Percentiles rank a stretch among this genome's conserved stretches.
Evolutionary conservation across 176 grass and related monocot species (phyloP).

Genomic region (Elaeis guineensis): DNA sequence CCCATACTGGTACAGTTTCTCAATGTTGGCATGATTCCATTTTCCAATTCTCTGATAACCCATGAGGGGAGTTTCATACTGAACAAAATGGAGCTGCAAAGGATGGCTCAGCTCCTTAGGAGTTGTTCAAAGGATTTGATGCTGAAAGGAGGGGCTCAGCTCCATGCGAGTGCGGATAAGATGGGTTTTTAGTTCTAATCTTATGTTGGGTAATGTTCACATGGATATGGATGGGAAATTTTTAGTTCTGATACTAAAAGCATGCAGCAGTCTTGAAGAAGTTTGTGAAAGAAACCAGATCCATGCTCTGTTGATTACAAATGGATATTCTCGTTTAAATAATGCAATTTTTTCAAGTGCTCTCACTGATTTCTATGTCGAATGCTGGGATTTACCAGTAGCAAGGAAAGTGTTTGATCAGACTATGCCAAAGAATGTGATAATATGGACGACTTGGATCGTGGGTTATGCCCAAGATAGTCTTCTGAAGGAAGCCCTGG

Average conservation of each 20-base stretch:
- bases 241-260: constrained; percentile 33
- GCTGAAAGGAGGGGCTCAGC: constrained; percentile 27
- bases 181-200: constrained; percentile 32
- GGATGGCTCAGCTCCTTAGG: no score
- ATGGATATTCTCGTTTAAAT: no score
- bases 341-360: constrained; percentile 10
- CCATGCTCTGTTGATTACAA: constrained; percentile 26
- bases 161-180: constrained; percentile 22
- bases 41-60: constrained; percentile 31
- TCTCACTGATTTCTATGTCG: constrained; percentile 33
- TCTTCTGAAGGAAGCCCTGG: constrained; percentile 21
- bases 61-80: constrained; percentile 15
- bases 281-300: constrained; percentile 20
- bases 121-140: no score
- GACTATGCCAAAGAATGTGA: constrained; percentile 31
- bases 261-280: constrained; percentile 22
- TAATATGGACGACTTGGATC: constrained; percentile 34
- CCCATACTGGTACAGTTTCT: constrained; percentile 30
- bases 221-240: constrained; percentile 44
- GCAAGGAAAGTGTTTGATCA: constrained; percentile 30
- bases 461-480: constrained; percentile 35
- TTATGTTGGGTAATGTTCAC: constrained; percentile 33
- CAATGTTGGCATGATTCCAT: constrained; percentile 28
- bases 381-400: constrained; percentile 15
- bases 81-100: no score